Percentiles rank a stretch among this genome's conserved stretches.
Conservation (phyloP, 2,329 filamentous ascomycete species). For the Talaromyces sp. region DNA sequence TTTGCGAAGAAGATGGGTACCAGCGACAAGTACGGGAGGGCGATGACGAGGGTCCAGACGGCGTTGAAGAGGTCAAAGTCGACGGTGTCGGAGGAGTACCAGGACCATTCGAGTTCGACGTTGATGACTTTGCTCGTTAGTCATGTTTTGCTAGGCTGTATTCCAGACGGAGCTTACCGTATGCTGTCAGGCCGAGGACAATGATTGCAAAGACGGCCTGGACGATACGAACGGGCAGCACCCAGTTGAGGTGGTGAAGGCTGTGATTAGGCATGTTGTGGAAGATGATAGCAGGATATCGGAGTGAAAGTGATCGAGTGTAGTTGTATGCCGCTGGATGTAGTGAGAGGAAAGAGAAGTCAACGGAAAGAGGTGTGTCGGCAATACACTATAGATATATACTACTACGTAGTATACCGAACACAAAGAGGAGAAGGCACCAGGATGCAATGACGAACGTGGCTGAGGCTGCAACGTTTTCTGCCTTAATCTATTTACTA, state of each 20-base stretch:
- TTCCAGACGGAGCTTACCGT: slow-evolving; percentile 50
- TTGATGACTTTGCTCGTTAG: slow-evolving; percentile 49
- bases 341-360: background rate
- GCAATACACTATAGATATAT: background rate
- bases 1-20: slow-evolving; percentile 60
- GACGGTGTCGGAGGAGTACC: slow-evolving; percentile 54
- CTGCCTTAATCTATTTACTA: background rate
- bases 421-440: background rate
- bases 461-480: background rate
- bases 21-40: slow-evolving; percentile 65
- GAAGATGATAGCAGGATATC: background rate
- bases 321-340: background rate
- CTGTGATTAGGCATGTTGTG: slow-evolving; percentile 14
- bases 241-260: slow-evolving; percentile 18
- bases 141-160: background rate
- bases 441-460: slow-evolving; percentile 11
- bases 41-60: slow-evolving; percentile 69
- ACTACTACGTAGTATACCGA: too few relatives aligned
- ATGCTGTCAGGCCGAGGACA: slow-evolving; percentile 69
- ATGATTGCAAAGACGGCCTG: slow-evolving; percentile 68
- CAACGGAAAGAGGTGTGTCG: background rate
- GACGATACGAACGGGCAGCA: slow-evolving; percentile 57
- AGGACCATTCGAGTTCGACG: slow-evolving; percentile 42
- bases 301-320: background rate
- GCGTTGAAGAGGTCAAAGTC: slow-evolving; percentile 78